Evolutionary conservation across 2,329 filamentous ascomycete genomes (phyloP).

Genomic region (Fusarium redolens): DNA sequence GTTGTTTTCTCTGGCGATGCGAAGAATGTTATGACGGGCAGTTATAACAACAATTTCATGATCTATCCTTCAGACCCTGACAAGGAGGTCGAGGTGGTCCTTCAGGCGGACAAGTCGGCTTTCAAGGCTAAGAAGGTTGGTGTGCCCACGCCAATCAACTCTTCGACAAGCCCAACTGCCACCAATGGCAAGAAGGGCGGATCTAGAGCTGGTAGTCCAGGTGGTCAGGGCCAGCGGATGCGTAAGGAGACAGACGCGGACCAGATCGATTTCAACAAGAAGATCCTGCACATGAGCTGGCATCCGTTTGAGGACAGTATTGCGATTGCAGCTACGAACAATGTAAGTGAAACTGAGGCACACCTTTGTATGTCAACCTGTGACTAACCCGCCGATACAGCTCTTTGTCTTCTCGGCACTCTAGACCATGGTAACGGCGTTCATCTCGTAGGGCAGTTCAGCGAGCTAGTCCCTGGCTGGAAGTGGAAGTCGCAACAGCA

Average conservation of each 20-base stretch:
- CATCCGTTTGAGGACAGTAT: conserved; percentile 99
- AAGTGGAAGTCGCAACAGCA: conserved; percentile 31
- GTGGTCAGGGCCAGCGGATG: conserved; percentile 89
- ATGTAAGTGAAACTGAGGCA: conserved; percentile 73
- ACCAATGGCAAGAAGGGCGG: conserved; percentile 86
- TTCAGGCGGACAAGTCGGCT: conserved; percentile 97
- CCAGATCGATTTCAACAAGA: conserved; percentile 99
- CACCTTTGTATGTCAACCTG: background rate
- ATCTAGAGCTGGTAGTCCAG: conserved; percentile 88
- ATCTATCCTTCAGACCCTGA: conserved; percentile 97
- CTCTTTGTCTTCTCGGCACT: conserved; percentile 84
- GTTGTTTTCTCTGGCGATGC: conserved; percentile 98
- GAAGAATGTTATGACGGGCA: conserved; percentile 99
- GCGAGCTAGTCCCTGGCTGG: conserved; percentile 26
- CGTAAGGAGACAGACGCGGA: conserved; percentile 99
- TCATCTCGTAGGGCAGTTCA: conserved; percentile 42
- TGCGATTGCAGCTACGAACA: conserved; percentile 98
- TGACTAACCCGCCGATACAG: conserved; percentile 55
- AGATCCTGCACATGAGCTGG: conserved; percentile 99
- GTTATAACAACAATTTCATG: conserved; percentile 99
- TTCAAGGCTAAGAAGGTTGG: conserved; percentile 99
- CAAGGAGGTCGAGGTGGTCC: conserved; percentile 95
- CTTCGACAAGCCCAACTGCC: conserved; percentile 76
- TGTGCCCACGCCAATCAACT: conserved; percentile 95
- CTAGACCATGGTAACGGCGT: conserved; percentile 55